Evolutionary conservation across 2,329 filamentous ascomycete genomes (phyloP), one percentile per base, ranked within the genome.

Genomic region (Neonectria ditissima): DNA sequence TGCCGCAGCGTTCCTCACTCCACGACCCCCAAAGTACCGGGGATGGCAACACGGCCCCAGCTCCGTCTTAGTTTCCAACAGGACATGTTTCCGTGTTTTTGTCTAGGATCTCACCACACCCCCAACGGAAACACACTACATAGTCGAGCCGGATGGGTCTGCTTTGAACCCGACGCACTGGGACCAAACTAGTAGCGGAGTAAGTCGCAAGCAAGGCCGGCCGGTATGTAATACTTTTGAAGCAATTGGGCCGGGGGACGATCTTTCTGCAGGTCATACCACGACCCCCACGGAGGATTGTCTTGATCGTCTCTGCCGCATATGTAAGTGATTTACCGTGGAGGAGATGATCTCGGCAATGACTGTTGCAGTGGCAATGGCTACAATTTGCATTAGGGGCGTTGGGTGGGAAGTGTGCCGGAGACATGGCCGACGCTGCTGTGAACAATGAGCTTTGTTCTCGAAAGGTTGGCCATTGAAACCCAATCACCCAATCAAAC

Each of bases 231-330:
- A 59, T 54, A 18, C 47, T 44, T 53, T 16, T 16, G 22, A 54
- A 43, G 56, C 39, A 59, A 59, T 54, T 59, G 50, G 56, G 28
- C 37, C 28, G 6, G 13, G 24, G 18, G 13, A 59, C 18, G 13
- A 22, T 28, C 20, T 20, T 14, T 10, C 11, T 39, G 54, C 32
- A 56, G 18, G 54, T 56, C 54, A 37, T 39, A 16, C 44, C 32
- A 51, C 32, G 26, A 59, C 56, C 56, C 56, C 56, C 56, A 59
- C 56, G 48, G 47, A 41, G 28, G 39, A 53, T 37, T 14, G 16
- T 7, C 34, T 7, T 37, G 34, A 37, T 7, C 6, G n/a, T 37
- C 4, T 37, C 34, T 37, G 34, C 6, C 6, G 24, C 6, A 26
- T 37, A 37, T 37, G 34, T 5, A 24, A 22, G 41, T 44, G 22